A percentile compares a stretch with the other conserved stretches of the same genome.
Evolutionary conservation across 306 rosid species (phyloP).

Genomic region (Amphicarpaea edgeworthii): DNA sequence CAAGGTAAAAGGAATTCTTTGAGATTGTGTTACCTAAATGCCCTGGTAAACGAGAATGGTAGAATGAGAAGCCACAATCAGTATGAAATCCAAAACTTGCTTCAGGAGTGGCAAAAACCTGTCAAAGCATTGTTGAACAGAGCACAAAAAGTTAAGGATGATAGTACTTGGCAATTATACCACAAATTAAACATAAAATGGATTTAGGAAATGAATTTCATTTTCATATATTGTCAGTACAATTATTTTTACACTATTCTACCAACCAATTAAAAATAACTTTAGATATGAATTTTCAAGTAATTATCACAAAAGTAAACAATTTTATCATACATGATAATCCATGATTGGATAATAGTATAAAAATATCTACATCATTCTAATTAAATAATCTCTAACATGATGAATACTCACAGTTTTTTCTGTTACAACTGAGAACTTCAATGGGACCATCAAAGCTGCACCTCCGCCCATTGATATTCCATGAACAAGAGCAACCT

Average conservation of each 20-base stretch:
- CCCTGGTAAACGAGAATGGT: conserved; percentile 83
- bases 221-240: too few relatives aligned
- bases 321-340: background rate
- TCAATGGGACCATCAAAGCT: conserved; percentile 88
- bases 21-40: conserved; percentile 65
- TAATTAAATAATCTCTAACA: conserved; percentile 24
- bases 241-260: background rate
- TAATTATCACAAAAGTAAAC: background rate
- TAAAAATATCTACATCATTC: too few relatives aligned
- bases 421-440: conserved; percentile 88
- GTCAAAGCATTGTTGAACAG: conserved; percentile 38
- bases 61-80: conserved; percentile 92
- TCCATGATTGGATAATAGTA: background rate
- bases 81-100: conserved; percentile 95
- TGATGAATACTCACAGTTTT: conserved; percentile 73
- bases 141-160: conserved; percentile 27
- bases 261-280: background rate
- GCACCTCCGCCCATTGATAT: conserved; percentile 99
- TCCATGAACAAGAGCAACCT: conserved; percentile 94
- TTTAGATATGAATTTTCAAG: background rate
- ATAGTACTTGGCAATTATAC: conserved; percentile 7
- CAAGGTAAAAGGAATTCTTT: background rate
- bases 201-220: background rate
- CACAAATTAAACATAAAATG: background rate
- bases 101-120: conserved; percentile 96